Conservation (phyloP, 1,284 basidiomycete species). For the Rugosomyces carneus region DNA sequence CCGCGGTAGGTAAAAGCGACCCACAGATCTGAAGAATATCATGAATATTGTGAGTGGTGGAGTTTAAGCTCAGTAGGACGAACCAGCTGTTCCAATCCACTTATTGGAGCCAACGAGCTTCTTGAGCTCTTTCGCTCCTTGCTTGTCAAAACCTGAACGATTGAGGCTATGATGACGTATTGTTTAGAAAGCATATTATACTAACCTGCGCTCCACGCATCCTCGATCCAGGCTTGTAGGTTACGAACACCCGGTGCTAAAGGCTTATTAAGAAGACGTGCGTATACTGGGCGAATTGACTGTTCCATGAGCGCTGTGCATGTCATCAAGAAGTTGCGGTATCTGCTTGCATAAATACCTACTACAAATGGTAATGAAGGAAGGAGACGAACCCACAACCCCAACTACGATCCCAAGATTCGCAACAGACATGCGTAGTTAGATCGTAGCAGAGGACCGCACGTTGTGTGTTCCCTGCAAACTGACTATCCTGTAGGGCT, state of each 20-base stretch:
- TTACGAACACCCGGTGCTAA: constrained; percentile 64
- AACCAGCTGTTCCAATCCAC: constrained; percentile 79
- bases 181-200: not conserved
- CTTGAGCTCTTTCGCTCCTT: constrained; percentile 59
- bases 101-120: constrained; percentile 59
- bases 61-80: constrained; percentile 13
- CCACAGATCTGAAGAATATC: constrained; percentile 44
- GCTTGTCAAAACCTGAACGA: constrained; percentile 65
- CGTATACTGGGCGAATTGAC: constrained; percentile 51
- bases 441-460: constrained; percentile 63
- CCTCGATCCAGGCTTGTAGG: constrained; percentile 73
- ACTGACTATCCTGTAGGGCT: constrained; percentile 47
- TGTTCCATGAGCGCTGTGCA: constrained; percentile 71
- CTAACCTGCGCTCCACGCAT: constrained; percentile 68
- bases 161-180: not conserved
- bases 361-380: not conserved
- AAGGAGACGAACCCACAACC: constrained; percentile 55
- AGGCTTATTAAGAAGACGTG: constrained; percentile 47
- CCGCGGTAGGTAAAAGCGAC: constrained; percentile 67
- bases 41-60: constrained; percentile 8
- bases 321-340: constrained; percentile 82
- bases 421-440: constrained; percentile 55
- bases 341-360: constrained; percentile 36
- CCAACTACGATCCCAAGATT: constrained; percentile 58
- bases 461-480: constrained; percentile 43